Base-by-base conservation (phyloP, 345 rosid genomes). In the Hibiscus syriacus region DNA sequence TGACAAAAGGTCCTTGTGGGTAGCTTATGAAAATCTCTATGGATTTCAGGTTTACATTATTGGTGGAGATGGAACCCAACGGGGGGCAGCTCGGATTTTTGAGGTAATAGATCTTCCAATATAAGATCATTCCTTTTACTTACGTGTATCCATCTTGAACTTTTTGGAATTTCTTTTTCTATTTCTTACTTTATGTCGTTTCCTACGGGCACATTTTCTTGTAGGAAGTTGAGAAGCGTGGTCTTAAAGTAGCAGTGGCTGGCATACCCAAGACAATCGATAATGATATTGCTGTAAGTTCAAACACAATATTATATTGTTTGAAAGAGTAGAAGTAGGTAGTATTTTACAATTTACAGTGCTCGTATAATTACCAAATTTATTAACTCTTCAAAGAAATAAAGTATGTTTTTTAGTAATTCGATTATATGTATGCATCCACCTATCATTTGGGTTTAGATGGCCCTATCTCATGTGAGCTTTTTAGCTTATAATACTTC, bases 31-130 rank as follows among this genome's bases (percentile, higher is more conserved):
- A 54, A 52, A n/a, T 5, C 57, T 66, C 57, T 55, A 57, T 59
- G 36, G 71, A 27, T 56, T 74, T 66, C 68, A 93, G 97, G 97
- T 93, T 54, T 93, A 93, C 78, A 87, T 93, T 50, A 87, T 92
- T 72, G 98, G 98, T 68, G 98, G 97, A 68, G 93, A 90, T 76
- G 98, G 97, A 58, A 92, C 98, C 2, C 98, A 88, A 53, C 85
- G 72, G 62, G 96, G 97, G 68, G 98, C 97, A 41, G 90, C 86
- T 76, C 80, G 70, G 38, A 88, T 92, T 72, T 88, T 84, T 74
- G 52, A 92, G 88, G 98, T 88, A 72, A 71, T 58, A 61, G n/a
- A 12, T 52, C 66, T 46, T 74, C 50, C 11, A 34, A 46, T 14
- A 29, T 23, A 19, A 9, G 16, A 59, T 5, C 16, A 4, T 63